Base-by-base conservation (phyloP, 768 basidiomycete genomes). In the Mycena kentingensis region DNA sequence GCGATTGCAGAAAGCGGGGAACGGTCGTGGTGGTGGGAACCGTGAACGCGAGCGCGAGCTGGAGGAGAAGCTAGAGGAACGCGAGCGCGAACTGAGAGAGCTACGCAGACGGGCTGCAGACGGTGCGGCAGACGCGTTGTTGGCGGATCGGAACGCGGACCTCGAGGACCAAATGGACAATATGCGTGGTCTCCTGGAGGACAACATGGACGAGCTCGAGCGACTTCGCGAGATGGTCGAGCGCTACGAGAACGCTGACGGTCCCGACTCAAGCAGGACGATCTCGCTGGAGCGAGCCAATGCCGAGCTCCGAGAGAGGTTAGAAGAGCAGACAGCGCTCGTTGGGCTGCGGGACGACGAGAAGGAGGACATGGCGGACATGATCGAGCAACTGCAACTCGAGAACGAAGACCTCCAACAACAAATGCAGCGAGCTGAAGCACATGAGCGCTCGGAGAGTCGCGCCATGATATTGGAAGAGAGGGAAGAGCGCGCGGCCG, bases 151-250 rank as follows among this genome's bases (percentile, higher is more conserved):
- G 43, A 87, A 89, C 58, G 77, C 73, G 11, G 84, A 88, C 53
- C 75, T 90, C 29, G 87, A 89, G 63, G 85, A 85, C 31, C 82
- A 90, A 60, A 68, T 93, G 52, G 87, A 89, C 51, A 83, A 81
- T 52, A 80, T 83, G 4, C 77, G 83, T 50, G 84, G 78, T 0
- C 67, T 91, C 25, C 70, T 92, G 34, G 83, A 90, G 63, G 93
- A 95, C 58, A 90, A 90, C 64, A 78, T 86, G 67, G 88, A 92
- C 28, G 92, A 94, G 70, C 83, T 93, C 45, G 85, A 89, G 29
- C 77, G 84, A 7, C 71, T 94, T 34, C 77, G 80, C 28, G 85
- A 87, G 41, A 74, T 85, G n/a, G 75, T 88, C 5, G 85, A 90
- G 63, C 74, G 73, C 21, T 77, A 74, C 5, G 78, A 77, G 15